Evolutionary conservation across 371 early-diverging fungal species (phyloP).

Genomic region (Lichtheimia ornata): DNA sequence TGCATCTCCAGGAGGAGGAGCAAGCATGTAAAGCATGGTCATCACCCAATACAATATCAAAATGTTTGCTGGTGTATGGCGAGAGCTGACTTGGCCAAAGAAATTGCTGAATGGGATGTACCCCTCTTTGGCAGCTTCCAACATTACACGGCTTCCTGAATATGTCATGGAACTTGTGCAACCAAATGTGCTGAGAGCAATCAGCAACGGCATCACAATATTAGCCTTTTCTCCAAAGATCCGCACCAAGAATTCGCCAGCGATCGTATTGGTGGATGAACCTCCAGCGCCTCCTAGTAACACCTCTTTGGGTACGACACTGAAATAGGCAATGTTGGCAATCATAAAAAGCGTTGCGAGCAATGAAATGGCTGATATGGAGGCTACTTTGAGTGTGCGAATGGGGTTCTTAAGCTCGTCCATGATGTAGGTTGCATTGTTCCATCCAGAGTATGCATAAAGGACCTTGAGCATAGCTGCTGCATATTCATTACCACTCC

Average conservation of each 20-base stretch:
- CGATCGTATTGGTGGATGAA: conserved; percentile 21
- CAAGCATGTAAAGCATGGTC: neutral
- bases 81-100: conserved; percentile 9
- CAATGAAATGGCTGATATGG: conserved; percentile 22
- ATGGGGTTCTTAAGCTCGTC: conserved; percentile 37
- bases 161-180: conserved; percentile 20
- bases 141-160: conserved; percentile 20
- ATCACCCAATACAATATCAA: neutral
- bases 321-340: conserved; percentile 39
- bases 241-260: conserved; percentile 32
- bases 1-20: neutral
- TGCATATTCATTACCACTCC: conserved; percentile 21
- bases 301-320: conserved; percentile 32
- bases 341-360: conserved; percentile 29
- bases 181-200: conserved; percentile 28
- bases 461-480: conserved; percentile 24
- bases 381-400: conserved; percentile 27
- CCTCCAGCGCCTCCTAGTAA: conserved; percentile 2
- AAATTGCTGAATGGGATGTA: conserved; percentile 12
- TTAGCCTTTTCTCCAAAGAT: conserved; percentile 27
- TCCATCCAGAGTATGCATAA: conserved; percentile 35
- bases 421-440: conserved; percentile 29
- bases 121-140: conserved; percentile 22
- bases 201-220: conserved; percentile 20
- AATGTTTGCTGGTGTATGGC: neutral